Conservation (phyloP, 1,284 basidiomycete species). For the Ustilago shanxiensis region DNA sequence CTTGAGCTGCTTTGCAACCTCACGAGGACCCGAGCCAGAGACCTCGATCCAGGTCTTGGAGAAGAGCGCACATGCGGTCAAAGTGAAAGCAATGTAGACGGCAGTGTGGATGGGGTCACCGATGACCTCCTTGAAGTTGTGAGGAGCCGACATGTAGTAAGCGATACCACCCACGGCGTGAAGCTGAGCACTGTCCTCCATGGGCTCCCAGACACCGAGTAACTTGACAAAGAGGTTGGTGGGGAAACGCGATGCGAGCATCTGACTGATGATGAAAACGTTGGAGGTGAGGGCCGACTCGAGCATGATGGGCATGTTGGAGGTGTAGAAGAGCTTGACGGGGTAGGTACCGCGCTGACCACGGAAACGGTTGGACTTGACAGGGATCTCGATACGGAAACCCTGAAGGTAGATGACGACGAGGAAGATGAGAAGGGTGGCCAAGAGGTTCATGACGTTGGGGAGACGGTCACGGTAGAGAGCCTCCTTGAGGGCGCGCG, state of each 20-base stretch:
- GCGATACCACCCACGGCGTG: constrained; percentile 91
- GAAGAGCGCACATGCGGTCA: constrained; percentile 94
- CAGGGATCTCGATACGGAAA: constrained; percentile 98
- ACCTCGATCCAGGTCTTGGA: constrained; percentile 99
- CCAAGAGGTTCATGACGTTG: constrained; percentile 97
- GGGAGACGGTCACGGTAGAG: constrained; percentile 98
- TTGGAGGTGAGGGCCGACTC: constrained; percentile 93
- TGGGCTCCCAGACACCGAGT: constrained; percentile 95
- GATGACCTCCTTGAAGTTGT: constrained; percentile 86
- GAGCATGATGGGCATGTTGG: constrained; percentile 99
- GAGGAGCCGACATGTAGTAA: constrained; percentile 97
- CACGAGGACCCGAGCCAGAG: constrained; percentile 92
- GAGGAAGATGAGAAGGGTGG: constrained; percentile 90
- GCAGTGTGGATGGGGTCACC: constrained; percentile 93
- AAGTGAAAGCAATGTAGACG: constrained; percentile 91
- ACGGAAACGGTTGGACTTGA: constrained; percentile 95
- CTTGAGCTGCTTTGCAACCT: constrained; percentile 97
- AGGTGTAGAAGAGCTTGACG: constrained; percentile 98
- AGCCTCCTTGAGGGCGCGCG: constrained; percentile 94
- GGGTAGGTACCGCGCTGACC: constrained; percentile 95
- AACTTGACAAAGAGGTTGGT: constrained; percentile 88
- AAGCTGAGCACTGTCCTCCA: constrained; percentile 92
- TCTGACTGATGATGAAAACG: constrained; percentile 95
- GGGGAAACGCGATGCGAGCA: constrained; percentile 89
- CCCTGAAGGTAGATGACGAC: constrained; percentile 98